Percentiles rank a stretch among this genome's conserved stretches.
Conservation (phyloP, 495 filamentous ascomycete genomes). For the Penicillium pancosmium region DNA sequence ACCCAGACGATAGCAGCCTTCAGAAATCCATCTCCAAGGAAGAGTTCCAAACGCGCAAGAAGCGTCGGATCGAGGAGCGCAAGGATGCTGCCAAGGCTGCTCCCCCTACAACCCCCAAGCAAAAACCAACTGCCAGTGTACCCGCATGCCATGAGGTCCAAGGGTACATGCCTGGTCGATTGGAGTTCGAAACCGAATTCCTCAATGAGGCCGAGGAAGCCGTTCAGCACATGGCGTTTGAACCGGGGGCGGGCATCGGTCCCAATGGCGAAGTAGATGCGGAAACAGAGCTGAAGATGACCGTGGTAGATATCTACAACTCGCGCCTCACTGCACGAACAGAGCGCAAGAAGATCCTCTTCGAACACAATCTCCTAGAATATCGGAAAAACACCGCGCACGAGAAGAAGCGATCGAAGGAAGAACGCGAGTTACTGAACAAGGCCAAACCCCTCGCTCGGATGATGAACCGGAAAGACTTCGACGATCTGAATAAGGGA, state of each 20-base stretch:
- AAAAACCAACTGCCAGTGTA: conserved; percentile 91
- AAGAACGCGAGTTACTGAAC: conserved; percentile 86
- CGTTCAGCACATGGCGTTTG: conserved; percentile 97
- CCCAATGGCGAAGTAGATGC: conserved; percentile 84
- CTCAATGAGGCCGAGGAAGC: conserved; percentile 98
- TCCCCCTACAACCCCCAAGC: conserved; percentile 82
- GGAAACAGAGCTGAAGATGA: conserved; percentile 96
- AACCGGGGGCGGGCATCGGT: conserved; percentile 90
- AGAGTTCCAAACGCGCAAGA: conserved; percentile 92
- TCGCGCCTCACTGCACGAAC: conserved; percentile 84
- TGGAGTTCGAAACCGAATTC: conserved; percentile 98
- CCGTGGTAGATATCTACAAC: conserved; percentile 98
- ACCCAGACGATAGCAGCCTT: conserved; percentile 75
- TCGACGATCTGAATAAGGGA: conserved; percentile 79
- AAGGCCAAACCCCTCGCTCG: conserved; percentile 95
- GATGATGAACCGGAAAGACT: conserved; percentile 94
- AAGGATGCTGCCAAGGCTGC: conserved; percentile 87
- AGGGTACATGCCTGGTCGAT: conserved; percentile 96
- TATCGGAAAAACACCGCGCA: conserved; percentile 83
- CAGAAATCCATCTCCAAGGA: conserved; percentile 81
- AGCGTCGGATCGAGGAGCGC: conserved; percentile 87
- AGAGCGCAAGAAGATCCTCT: conserved; percentile 96
- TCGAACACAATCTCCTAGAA: conserved; percentile 90
- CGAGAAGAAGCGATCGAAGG: conserved; percentile 95
- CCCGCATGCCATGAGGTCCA: conserved; percentile 97